These are phyloP conservation scores for Adansonia madagascariensis DNA, from an alignment of 441 rosid genomes.

Conservation along the genomic window DNA sequence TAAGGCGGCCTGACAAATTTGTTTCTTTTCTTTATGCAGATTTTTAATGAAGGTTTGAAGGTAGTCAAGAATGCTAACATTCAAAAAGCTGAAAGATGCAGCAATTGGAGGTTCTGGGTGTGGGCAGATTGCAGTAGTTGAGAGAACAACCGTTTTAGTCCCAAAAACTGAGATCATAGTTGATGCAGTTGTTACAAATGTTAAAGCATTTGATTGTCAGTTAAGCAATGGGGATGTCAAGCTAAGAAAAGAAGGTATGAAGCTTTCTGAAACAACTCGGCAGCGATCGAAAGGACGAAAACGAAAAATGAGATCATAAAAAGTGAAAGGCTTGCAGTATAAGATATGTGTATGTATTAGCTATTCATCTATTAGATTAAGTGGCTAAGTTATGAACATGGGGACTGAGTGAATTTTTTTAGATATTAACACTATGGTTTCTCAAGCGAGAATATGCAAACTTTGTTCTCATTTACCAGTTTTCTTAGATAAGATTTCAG, in stretches of 20 bases:
- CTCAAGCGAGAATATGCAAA: constrained; percentile 16
- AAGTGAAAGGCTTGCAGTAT: not conserved
- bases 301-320: constrained; percentile 42
- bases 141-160: constrained; percentile 44
- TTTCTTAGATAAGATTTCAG: not conserved
- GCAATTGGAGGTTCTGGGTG: constrained; percentile 55
- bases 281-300: constrained; percentile 65
- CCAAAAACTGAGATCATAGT: constrained; percentile 61
- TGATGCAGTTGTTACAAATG: constrained; percentile 69
- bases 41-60: constrained; percentile 36
- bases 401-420: constrained; percentile 78
- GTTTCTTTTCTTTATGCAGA: constrained; percentile 44
- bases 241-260: constrained; percentile 45
- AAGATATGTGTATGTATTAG: constrained; percentile 30
- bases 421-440: constrained; percentile 57
- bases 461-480: not conserved
- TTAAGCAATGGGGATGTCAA: constrained; percentile 45
- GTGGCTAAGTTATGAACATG: not conserved
- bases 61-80: constrained; percentile 47
- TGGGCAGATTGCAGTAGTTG: constrained; percentile 55
- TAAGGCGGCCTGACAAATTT: not conserved
- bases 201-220: constrained; percentile 47
- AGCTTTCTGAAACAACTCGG: constrained; percentile 38
- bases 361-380: constrained; percentile 22
- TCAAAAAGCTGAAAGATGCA: constrained; percentile 53